Conservation (phyloP, 108 stramenopile genomes). For the Conticribra weissflogii region DNA sequence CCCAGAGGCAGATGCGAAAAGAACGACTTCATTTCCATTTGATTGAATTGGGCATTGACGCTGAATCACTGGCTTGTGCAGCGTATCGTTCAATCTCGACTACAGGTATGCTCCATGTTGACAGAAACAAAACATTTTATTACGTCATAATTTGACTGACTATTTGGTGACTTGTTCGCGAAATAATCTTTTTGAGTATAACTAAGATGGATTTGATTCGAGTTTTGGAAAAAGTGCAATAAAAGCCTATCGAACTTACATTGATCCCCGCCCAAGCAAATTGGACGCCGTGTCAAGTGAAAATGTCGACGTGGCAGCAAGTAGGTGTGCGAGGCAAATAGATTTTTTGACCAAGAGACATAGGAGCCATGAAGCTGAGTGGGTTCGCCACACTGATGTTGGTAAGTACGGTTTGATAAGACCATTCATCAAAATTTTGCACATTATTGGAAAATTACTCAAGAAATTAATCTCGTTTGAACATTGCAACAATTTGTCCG, state of each 20-base stretch:
- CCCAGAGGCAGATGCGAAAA: slow-evolving; percentile 25
- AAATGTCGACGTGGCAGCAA: slow-evolving; percentile 59
- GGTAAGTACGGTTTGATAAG: neutral
- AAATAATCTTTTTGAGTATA: neutral
- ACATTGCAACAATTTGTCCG: neutral
- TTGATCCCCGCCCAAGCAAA: slow-evolving; percentile 59
- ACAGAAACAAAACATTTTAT: neutral
- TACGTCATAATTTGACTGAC: neutral
- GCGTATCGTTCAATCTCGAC: slow-evolving; percentile 62
- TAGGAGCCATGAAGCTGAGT: slow-evolving; percentile 65
- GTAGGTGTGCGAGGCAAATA: slow-evolving; percentile 73
- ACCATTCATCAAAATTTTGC: neutral
- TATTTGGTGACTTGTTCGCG: no score
- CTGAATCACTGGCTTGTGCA: slow-evolving; percentile 48
- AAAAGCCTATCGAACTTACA: slow-evolving; percentile 76
- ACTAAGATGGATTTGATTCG: slow-evolving; percentile 57
- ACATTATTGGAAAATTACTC: neutral
- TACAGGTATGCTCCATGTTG: slow-evolving; percentile 15
- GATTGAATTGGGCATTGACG: slow-evolving; percentile 51
- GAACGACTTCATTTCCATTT: slow-evolving; percentile 51
- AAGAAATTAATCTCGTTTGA: neutral
- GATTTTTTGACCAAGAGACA: slow-evolving; percentile 82
- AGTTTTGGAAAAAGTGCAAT: slow-evolving; percentile 80
- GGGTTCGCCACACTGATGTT: slow-evolving; percentile 75
- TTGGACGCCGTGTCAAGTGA: slow-evolving; percentile 42